Evolutionary conservation across 2,329 filamentous ascomycete genomes (phyloP), one percentile per base, ranked within the genome.

Genomic region (Arachnopeziza araneosa): DNA sequence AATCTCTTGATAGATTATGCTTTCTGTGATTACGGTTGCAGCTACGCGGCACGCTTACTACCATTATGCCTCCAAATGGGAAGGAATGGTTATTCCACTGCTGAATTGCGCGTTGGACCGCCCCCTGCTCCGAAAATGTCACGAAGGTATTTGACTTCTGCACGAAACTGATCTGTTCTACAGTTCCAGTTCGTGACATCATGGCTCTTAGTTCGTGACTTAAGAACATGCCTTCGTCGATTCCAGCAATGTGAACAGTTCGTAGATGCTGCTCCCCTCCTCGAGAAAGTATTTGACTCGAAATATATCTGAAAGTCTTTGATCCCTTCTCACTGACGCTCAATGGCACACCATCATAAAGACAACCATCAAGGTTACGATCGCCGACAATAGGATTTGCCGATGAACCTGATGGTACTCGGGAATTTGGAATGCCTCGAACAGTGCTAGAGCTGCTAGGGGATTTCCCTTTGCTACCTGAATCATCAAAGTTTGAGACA

Each of bases 121-220:
- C 59, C 24, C 7, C 21, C 6, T 24, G 17, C 0, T 66, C 54
- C n/a, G 26, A 24, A 24, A 62, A 65, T 50, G 55, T 62, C 30
- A 36, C 24, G 26, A 44, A 44, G 6, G 17, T 19, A 19, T 44
- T 44, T 44, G 26, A 30, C 12, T 44, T 44, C 12, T 44, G 36
- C 2, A 67, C 50, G 48, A 59, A 68, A 30, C 59, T 64, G 23
- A 71, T 66, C 14, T 52, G 63, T 24, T 67, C 62, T 23, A 71
- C 64, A 21, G 51, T 55, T 10, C 69, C 69, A 57, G 59, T 60
- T 36, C 60, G 24, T 4, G 63, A 61, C 61, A 70, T 63, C 17
- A 69, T 30, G 0, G 57, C 23, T 24, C 64, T 62, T 8, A 71
- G 52, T n/a, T 54, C 32, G 56, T 54, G 63, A 58, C 50, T 57